phyloP scores from a whole-genome alignment of 2,329 filamentous ascomycete genomes.

The Ploettnerulaceae sp. region DNA sequence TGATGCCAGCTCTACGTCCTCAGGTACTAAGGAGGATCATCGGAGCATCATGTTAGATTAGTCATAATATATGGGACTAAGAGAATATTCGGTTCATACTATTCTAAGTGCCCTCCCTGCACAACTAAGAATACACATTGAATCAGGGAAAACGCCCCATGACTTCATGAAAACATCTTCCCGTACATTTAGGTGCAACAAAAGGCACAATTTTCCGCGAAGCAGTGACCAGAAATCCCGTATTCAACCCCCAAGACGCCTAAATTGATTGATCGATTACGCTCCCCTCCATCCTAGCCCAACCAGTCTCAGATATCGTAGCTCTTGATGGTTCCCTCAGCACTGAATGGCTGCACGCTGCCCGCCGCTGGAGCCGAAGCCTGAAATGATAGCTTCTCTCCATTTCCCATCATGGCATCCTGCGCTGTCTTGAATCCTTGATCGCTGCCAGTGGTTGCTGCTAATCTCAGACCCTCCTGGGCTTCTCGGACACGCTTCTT shows the following conservation, averaged over 20 bases:
- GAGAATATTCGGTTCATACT: background rate
- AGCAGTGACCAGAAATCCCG: constrained; percentile 16
- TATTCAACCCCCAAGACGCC: constrained; percentile 31
- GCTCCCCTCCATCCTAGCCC: constrained; percentile 14
- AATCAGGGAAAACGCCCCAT: constrained; percentile 13
- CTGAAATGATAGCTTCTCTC: constrained; percentile 50
- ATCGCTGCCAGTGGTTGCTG: constrained; percentile 36
- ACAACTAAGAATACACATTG: constrained; percentile 25
- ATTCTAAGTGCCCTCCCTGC: constrained; percentile 14
- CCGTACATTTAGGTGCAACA: constrained; percentile 9
- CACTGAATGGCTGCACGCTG: constrained; percentile 51
- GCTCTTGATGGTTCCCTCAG: constrained; percentile 48
- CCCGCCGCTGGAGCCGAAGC: constrained; percentile 37
- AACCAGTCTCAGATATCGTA: constrained; percentile 31
- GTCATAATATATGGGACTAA: background rate
- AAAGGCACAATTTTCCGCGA: constrained; percentile 18
- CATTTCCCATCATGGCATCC: constrained; percentile 35
- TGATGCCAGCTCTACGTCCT: background rate
- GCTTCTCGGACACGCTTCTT: constrained; percentile 81
- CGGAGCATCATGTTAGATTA: background rate
- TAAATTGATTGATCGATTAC: constrained; percentile 17
- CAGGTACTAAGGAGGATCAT: background rate
- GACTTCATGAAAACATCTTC: constrained; percentile 12
- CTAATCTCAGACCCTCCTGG: constrained; percentile 65
- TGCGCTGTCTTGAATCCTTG: constrained; percentile 35